Conservation (phyloP, 441 rosid genomes). For the Populus hybrid region DNA sequence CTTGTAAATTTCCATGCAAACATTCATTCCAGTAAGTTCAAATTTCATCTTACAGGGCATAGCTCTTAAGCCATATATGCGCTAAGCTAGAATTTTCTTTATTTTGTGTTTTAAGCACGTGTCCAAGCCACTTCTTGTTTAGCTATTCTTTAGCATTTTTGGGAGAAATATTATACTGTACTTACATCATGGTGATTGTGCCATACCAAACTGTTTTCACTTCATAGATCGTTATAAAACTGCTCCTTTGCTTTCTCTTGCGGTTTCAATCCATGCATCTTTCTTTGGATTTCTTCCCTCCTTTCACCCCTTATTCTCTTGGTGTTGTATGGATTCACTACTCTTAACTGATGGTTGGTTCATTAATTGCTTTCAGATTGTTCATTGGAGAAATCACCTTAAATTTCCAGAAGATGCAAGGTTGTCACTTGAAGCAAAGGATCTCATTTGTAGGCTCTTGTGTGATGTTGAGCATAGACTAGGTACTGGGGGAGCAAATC, state of each 20-base stretch:
- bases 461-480: slow-evolving; percentile 92
- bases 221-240: not conserved
- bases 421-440: slow-evolving; percentile 75
- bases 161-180: slow-evolving; percentile 9
- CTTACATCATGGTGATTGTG: not conserved
- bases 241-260: slow-evolving; percentile 8
- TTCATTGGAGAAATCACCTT: slow-evolving; percentile 89
- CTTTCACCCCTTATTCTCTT: not conserved
- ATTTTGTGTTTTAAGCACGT: not conserved
- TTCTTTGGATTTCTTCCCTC: not conserved
- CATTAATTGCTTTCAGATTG: slow-evolving; percentile 53
- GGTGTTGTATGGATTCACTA: not conserved
- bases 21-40: not conserved
- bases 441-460: slow-evolving; percentile 81
- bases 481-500: slow-evolving; percentile 81
- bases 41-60: not conserved
- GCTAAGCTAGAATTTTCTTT: not conserved
- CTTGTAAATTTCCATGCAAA: not conserved
- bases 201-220: slow-evolving; percentile 2
- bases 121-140: not conserved
- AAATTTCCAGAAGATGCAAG: slow-evolving; percentile 82
- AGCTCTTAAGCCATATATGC: not conserved
- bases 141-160: slow-evolving; percentile 1
- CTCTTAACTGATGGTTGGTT: slow-evolving; percentile 10
- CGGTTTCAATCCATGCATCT: not conserved